Base-by-base conservation (phyloP, 1,284 basidiomycete species). In the Inonotus hispidus region DNA sequence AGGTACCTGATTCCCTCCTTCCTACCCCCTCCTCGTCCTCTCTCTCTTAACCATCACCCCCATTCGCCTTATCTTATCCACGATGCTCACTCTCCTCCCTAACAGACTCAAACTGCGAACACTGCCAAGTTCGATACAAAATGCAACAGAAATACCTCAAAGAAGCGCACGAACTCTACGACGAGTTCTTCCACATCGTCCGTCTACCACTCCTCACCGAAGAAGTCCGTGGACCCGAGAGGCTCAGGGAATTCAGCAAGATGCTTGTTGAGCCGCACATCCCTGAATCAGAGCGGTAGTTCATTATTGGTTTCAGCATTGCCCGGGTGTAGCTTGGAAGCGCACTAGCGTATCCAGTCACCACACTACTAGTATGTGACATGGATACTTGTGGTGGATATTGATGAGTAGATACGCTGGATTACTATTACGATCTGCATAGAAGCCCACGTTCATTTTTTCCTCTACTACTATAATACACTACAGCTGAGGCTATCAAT, bases 81-180 rank as follows among this genome's bases (percentile, higher is more conserved):
- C 41, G 13, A n/a, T 16, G 32, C 45, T 53, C 19, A 49, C 21
- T 46, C 41, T 53, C 49, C 45, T 16, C 19, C 23, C 19, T 41
- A 46, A 29, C 23, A 93, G 93, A 81, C 58, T 92, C 94, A 45
- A 92, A 92, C 70, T 99, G 96, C 75, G 93, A 97, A 68, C 96
- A 98, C 74, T 99, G 96, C 75, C 81, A 81, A 46, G 95, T 98
- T 23, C 85, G 96, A 64, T 89, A 95, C 76, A 91, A 90, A 76
- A 99, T 99, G 95, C 96, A 98, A 76, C 93, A 95, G 75, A 98
- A 97, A 74, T 98, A 98, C 73, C 84, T 98, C 32, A 82, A 80
- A 59, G 95, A 97, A 77, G 94, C 95, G 27, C 92, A 96, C 73
- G 94, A 97, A 71, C 86, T 97, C 60, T 97, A 97, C 71, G 92